Percentiles rank a stretch among this genome's conserved stretches.
Conservation (phyloP, 192 early-diverging fungal genomes). For the Coemansia sp. region DNA sequence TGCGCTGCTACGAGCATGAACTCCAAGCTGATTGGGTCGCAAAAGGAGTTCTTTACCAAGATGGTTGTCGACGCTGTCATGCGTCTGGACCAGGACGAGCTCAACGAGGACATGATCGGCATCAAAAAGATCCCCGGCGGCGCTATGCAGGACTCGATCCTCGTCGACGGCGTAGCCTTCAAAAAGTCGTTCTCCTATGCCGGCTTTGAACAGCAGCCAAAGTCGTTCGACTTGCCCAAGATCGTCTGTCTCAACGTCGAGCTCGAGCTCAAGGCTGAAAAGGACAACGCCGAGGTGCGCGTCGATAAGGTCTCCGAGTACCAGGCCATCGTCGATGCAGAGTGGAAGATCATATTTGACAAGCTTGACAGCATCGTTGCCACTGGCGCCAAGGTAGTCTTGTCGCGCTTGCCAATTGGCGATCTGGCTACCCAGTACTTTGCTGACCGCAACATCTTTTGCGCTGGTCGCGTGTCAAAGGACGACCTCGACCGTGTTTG, state of each 20-base stretch:
- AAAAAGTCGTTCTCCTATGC: constrained; percentile 99
- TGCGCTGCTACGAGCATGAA: constrained; percentile 98
- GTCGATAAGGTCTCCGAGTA: constrained; percentile 96
- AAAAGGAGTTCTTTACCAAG: constrained; percentile 96
- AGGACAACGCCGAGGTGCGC: constrained; percentile 98
- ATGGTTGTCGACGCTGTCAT: constrained; percentile 98
- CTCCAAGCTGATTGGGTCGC: constrained; percentile 94
- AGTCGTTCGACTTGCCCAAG: constrained; percentile 85
- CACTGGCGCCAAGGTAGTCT: constrained; percentile 95
- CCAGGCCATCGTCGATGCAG: constrained; percentile 98
- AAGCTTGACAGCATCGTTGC: constrained; percentile 94
- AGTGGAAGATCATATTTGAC: constrained; percentile 99
- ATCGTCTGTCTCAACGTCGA: constrained; percentile 95
- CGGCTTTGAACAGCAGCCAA: constrained; percentile 99
- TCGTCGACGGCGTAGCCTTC: constrained; percentile 97
- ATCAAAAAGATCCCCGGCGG: constrained; percentile 98
- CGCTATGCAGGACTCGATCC: constrained; percentile 97
- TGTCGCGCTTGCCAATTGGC: constrained; percentile 97
- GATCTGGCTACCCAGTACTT: constrained; percentile 99
- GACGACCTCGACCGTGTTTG: constrained; percentile 93
- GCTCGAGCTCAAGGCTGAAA: constrained; percentile 98
- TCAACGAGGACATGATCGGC: constrained; percentile 97
- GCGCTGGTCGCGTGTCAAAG: constrained; percentile 92
- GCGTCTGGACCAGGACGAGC: constrained; percentile 90
- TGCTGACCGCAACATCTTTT: constrained; percentile 99